phyloP scores from a whole-genome alignment of 805 yeast species.

The Metschnikowia hibisci region DNA sequence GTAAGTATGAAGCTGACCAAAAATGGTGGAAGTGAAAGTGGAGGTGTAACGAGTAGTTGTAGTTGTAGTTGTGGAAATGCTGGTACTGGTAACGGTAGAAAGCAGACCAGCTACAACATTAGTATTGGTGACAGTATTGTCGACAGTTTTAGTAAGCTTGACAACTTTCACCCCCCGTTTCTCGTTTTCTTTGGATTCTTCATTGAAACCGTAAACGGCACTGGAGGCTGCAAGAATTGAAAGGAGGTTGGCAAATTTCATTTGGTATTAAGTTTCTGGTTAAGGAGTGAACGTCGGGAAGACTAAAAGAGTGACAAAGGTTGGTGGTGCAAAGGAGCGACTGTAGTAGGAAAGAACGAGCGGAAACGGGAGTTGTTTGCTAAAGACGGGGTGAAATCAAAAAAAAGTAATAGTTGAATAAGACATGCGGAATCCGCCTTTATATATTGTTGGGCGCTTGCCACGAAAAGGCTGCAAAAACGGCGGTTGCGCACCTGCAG shows the following conservation, averaged over 20 bases:
- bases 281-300: background rate
- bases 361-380: background rate
- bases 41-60: conserved; percentile 42
- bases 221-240: conserved; percentile 10
- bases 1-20: conserved; percentile 35
- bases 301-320: conserved; percentile 11
- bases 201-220: conserved; percentile 6
- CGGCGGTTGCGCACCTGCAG: conserved; percentile 5
- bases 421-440: background rate
- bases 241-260: conserved; percentile 12
- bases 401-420: background rate
- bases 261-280: background rate
- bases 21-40: conserved; percentile 40
- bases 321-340: conserved; percentile 16
- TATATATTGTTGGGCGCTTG: background rate
- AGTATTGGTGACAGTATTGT: conserved; percentile 31
- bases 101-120: conserved; percentile 30
- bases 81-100: conserved; percentile 27
- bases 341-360: conserved; percentile 5
- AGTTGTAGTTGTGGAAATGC: conserved; percentile 29
- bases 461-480: conserved; percentile 4
- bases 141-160: conserved; percentile 33
- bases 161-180: conserved; percentile 24
- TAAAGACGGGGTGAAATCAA: background rate
- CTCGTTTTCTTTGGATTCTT: background rate